Conservation (phyloP, 1,284 basidiomycete genomes). For the Serendipita sp. region DNA sequence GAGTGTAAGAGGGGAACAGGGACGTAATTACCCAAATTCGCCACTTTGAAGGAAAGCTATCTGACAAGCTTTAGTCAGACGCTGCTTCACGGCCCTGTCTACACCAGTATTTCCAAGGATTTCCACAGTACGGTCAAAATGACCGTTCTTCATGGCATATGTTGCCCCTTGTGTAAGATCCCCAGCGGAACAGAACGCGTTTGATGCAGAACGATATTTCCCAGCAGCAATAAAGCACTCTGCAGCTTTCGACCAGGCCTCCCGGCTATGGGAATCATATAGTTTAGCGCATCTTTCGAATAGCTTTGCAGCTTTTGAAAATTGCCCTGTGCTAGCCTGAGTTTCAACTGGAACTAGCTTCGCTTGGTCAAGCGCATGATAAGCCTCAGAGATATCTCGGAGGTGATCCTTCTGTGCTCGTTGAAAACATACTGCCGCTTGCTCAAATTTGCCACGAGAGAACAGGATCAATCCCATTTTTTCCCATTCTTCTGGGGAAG, state of each 20-base stretch:
- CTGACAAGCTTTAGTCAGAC: constrained; percentile 33
- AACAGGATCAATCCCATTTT: constrained; percentile 38
- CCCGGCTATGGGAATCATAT: constrained; percentile 19
- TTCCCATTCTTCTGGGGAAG: constrained; percentile 40
- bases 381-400: constrained; percentile 32
- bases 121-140: constrained; percentile 39
- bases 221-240: constrained; percentile 36
- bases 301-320: constrained; percentile 30
- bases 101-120: constrained; percentile 29
- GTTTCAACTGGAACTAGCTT: constrained; percentile 22
- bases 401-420: constrained; percentile 34
- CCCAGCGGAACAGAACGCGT: constrained; percentile 28
- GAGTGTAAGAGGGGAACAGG: not conserved
- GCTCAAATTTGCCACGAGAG: constrained; percentile 35
- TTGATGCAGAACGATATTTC: constrained; percentile 31
- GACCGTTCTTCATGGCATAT: constrained; percentile 32
- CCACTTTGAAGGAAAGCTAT: constrained; percentile 36
- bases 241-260: constrained; percentile 36
- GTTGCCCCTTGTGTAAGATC: constrained; percentile 33
- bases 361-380: constrained; percentile 29
- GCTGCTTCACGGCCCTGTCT: constrained; percentile 23
- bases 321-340: constrained; percentile 29
- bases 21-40: constrained; percentile 29
- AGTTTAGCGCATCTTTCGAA: constrained; percentile 31
- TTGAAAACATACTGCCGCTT: constrained; percentile 49